These are phyloP conservation scores for rapeseed (Brassica napus) DNA, from an alignment of 345 rosid genomes.

Conservation along the genomic window Da-Ae NC_063448.1:29835501-29836000, in stretches of 20 bases:
- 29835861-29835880: slow-evolving; percentile 15
- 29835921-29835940: no score
- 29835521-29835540: neutral
- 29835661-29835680: neutral
- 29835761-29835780: slow-evolving; percentile 32
- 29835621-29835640: neutral
- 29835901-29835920: no score
- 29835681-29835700: slow-evolving; percentile 17
- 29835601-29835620: neutral
- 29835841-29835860: slow-evolving; percentile 33
- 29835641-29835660: neutral
- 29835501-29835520: no score
- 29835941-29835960: no score
- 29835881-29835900: no score
- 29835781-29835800: slow-evolving; percentile 17
- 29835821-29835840: slow-evolving; percentile 21
- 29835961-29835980: no score
- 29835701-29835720: slow-evolving; percentile 21
- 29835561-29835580: no score
- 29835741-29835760: slow-evolving; percentile 13
- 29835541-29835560: no score
- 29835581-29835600: no score
- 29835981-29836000: no score
- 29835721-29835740: slow-evolving; percentile 18
- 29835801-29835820: slow-evolving; percentile 5